Conservation (phyloP, 345 rosid genomes). For the Psidium guajava region DNA sequence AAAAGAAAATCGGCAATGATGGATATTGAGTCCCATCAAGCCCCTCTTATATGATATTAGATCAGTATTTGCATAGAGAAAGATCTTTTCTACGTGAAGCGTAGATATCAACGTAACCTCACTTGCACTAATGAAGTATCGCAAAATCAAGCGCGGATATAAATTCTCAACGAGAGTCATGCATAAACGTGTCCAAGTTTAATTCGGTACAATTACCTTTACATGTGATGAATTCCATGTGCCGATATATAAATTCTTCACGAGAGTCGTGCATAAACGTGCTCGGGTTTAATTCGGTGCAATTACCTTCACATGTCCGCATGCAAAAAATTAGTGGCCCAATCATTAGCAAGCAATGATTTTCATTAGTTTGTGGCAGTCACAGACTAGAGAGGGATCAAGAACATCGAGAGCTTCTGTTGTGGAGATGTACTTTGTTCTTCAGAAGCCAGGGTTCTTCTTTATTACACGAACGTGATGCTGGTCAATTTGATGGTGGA, state of each 20-base stretch:
- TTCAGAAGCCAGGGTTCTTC: background rate
- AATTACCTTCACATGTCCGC: background rate
- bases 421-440: background rate
- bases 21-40: background rate
- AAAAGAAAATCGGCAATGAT: background rate
- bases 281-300: background rate
- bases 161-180: background rate
- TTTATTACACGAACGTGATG: background rate
- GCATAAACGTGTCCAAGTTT: too few relatives aligned
- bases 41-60: background rate
- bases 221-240: too few relatives aligned
- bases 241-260: too few relatives aligned
- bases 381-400: background rate
- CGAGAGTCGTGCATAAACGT: background rate
- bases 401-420: background rate
- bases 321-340: background rate
- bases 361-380: background rate
- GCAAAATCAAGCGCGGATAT: background rate
- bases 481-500: background rate
- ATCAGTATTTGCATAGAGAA: background rate
- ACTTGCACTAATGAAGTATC: accelerated
- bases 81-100: background rate
- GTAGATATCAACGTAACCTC: background rate
- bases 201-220: too few relatives aligned
- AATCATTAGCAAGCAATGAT: background rate